A percentile compares a stretch with the other conserved stretches of the same genome.
These are phyloP conservation scores for Wickerhamomyces kurtzmanii DNA, from an alignment of 805 yeast species.

Conservation along the genomic window DNA sequence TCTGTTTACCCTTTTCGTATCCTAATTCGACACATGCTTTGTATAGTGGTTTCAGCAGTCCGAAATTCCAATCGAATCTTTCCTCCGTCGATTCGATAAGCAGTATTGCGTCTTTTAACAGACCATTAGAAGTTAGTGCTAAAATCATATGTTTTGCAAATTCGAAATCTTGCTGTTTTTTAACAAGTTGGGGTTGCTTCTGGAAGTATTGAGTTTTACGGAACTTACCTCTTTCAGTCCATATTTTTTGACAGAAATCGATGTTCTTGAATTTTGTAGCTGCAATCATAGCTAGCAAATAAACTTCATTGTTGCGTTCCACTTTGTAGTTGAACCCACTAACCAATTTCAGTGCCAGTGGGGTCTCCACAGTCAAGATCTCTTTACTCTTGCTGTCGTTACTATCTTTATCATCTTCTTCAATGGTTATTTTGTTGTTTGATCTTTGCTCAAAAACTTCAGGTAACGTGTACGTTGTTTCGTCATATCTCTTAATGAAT, in stretches of 20 bases:
- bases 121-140: constrained; percentile 42
- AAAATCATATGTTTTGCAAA: constrained; percentile 69
- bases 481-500: constrained; percentile 23
- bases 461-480: constrained; percentile 22
- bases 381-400: constrained; percentile 3
- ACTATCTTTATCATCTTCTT: constrained; percentile 8
- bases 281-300: constrained; percentile 55
- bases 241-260: constrained; percentile 52
- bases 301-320: constrained; percentile 37
- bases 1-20: constrained; percentile 22
- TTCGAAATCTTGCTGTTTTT: constrained; percentile 42
- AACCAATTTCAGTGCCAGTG: constrained; percentile 6
- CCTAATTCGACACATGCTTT: constrained; percentile 31
- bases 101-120: constrained; percentile 60
- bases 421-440: constrained; percentile 3
- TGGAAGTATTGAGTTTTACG: constrained; percentile 47
- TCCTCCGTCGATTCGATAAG: constrained; percentile 57
- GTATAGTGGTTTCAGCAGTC: constrained; percentile 32
- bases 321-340: constrained; percentile 16
- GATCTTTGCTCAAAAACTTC: constrained; percentile 5
- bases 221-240: constrained; percentile 74
- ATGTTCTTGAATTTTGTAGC: constrained; percentile 46
- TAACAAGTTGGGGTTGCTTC: constrained; percentile 21
- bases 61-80: constrained; percentile 60
- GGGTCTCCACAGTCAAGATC: constrained; percentile 1